Evolutionary conservation across 805 yeast species (phyloP).

Genomic region (Scheffersomyces amazonensis): DNA sequence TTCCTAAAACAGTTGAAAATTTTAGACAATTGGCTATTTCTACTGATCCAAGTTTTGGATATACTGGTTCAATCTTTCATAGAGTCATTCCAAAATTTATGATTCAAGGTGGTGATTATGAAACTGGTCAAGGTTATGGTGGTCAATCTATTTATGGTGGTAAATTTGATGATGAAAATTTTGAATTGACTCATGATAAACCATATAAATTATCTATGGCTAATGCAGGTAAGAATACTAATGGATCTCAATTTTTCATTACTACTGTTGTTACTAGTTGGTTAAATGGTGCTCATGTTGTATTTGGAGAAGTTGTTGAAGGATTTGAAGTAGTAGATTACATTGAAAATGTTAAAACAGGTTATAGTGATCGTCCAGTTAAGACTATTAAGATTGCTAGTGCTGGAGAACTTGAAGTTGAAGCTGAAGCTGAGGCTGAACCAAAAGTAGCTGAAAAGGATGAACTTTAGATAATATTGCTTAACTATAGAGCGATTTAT

Average conservation of each 20-base stretch:
- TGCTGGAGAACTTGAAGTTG: conserved; percentile 61
- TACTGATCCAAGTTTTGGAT: conserved; percentile 39
- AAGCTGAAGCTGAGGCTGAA: conserved; percentile 12
- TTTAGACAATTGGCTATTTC: conserved; percentile 86
- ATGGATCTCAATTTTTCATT: conserved; percentile 96
- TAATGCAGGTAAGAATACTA: conserved; percentile 97
- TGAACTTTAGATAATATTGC: conserved; percentile 17
- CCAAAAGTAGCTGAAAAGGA: conserved; percentile 12
- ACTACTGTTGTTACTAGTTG: conserved; percentile 86
- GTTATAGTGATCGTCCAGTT: conserved; percentile 62
- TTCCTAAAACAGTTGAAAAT: conserved; percentile 95
- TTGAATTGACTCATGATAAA: conserved; percentile 68
- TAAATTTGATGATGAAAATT: conserved; percentile 77
- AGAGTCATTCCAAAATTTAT: conserved; percentile 46
- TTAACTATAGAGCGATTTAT: neutral
- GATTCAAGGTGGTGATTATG: conserved; percentile 50
- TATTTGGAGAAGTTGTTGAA: conserved; percentile 89
- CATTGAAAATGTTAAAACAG: conserved; percentile 70
- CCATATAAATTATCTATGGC: conserved; percentile 92
- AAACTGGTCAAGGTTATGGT: conserved; percentile 46
- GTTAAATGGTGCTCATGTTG: conserved; percentile 93
- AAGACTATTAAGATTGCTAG: conserved; percentile 60
- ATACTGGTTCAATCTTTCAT: conserved; percentile 45
- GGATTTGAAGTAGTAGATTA: conserved; percentile 78
- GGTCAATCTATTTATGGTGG: conserved; percentile 60